These are phyloP conservation scores for Coprinellus micaceus DNA, from an alignment of 768 basidiomycete species.

Conservation along the genomic window DNA sequence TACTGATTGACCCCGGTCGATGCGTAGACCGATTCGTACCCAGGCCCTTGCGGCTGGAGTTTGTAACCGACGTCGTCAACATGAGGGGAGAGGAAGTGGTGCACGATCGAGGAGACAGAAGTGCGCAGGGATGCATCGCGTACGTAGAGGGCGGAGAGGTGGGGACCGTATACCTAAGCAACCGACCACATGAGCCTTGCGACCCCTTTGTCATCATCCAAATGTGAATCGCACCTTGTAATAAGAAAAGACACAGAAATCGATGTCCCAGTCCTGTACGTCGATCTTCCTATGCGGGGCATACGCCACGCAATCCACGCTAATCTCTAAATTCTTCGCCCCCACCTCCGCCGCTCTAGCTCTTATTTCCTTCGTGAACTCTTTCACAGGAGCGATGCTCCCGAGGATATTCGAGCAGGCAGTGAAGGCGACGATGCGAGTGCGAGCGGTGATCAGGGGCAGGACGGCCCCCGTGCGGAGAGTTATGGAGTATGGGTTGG, in stretches of 20 bases:
- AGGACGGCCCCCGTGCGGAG: constrained; percentile 54
- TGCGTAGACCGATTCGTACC: constrained; percentile 67
- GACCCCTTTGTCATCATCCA: no score
- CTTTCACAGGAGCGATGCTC: constrained; percentile 57
- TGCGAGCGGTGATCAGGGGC: constrained; percentile 59
- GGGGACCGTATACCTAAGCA: constrained; percentile 65
- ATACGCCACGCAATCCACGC: constrained; percentile 76
- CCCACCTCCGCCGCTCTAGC: constrained; percentile 49
- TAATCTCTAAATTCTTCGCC: constrained; percentile 58
- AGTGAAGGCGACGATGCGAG: constrained; percentile 69
- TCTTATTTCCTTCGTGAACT: constrained; percentile 49
- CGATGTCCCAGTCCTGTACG: constrained; percentile 73
- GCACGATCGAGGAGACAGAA: constrained; percentile 57
- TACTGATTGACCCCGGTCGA: constrained; percentile 60
- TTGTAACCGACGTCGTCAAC: constrained; percentile 49
- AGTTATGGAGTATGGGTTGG: constrained; percentile 65
- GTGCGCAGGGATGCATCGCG: constrained; percentile 43
- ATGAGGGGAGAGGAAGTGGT: constrained; percentile 71
- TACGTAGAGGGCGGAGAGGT: constrained; percentile 64
- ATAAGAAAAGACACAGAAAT: constrained; percentile 67
- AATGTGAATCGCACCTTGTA: no score
- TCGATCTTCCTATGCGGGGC: constrained; percentile 71
- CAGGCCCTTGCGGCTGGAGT: constrained; percentile 70
- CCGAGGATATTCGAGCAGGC: constrained; percentile 78
- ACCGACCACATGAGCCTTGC: neutral